Conservation (phyloP, 352 stramenopile genomes). For the Phytophthora europaea region DNA sequence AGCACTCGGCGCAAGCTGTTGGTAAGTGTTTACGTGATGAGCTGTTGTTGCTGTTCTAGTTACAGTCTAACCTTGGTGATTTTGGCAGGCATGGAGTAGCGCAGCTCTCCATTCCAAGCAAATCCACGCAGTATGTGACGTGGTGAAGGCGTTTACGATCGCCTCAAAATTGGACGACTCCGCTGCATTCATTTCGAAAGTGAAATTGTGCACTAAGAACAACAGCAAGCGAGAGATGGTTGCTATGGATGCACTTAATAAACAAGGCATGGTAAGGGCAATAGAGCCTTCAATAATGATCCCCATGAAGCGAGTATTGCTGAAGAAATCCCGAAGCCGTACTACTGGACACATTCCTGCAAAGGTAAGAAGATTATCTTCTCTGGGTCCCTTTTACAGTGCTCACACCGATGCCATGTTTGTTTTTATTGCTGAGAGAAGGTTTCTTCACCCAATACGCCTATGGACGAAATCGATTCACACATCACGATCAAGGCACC, state of each 20-base stretch:
- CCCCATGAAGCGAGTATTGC: conserved; percentile 34
- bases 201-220: conserved; percentile 40
- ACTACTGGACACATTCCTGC: conserved; percentile 31
- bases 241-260: conserved; percentile 49
- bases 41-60: conserved; percentile 5
- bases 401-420: background rate
- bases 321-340: conserved; percentile 32
- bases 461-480: conserved; percentile 18
- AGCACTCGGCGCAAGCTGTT: conserved; percentile 76
- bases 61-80: conserved; percentile 8
- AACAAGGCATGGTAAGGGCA: conserved; percentile 45
- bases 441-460: conserved; percentile 11
- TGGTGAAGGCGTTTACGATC: conserved; percentile 51
- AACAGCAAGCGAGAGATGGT: conserved; percentile 54
- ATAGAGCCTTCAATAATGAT: conserved; percentile 36
- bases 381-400: background rate
- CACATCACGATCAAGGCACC: conserved; percentile 35
- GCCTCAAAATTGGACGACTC: conserved; percentile 33
- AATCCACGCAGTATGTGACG: conserved; percentile 54
- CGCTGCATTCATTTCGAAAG: conserved; percentile 44
- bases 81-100: conserved; percentile 72
- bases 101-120: conserved; percentile 55
- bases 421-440: conserved; percentile 27
- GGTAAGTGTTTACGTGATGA: conserved; percentile 42
- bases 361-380: conserved; percentile 24